Conservation (phyloP, 1,284 basidiomycete species). For the Mycena sp. region DNA sequence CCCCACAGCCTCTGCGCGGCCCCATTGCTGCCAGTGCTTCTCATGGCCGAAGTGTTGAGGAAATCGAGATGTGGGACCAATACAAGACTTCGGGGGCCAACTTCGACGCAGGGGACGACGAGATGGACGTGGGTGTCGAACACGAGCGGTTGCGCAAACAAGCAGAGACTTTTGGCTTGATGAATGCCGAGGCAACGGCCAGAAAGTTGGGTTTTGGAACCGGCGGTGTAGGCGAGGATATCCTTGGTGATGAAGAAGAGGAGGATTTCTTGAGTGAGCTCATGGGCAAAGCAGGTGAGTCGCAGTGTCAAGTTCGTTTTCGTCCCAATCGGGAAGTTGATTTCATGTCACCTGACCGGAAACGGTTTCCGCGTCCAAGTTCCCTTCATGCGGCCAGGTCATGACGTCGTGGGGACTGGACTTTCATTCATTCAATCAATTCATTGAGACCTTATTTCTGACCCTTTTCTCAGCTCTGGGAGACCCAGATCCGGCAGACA, state of each 20-base stretch:
- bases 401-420: too few species aligned
- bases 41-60: background rate
- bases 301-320: background rate
- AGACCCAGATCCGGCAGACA: background rate
- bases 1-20: background rate
- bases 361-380: background rate
- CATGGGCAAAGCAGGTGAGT: slow-evolving; percentile 15
- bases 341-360: background rate
- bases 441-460: too few species aligned
- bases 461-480: background rate
- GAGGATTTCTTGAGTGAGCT: slow-evolving; percentile 12
- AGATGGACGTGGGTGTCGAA: background rate
- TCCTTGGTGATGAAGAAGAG: slow-evolving; percentile 4
- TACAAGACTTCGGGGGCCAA: background rate
- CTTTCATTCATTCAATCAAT: too few species aligned
- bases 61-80: slow-evolving; percentile 6
- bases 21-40: background rate
- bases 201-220: background rate
- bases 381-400: too few species aligned
- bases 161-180: slow-evolving; percentile 10
- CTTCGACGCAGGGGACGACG: slow-evolving; percentile 12
- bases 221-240: background rate
- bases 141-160: background rate
- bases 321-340: background rate
- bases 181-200: slow-evolving; percentile 13